Evolutionary conservation across 441 rosid genomes (phyloP), one percentile per base, ranked within the genome.

Genomic region (Eruca vesicaria): DNA sequence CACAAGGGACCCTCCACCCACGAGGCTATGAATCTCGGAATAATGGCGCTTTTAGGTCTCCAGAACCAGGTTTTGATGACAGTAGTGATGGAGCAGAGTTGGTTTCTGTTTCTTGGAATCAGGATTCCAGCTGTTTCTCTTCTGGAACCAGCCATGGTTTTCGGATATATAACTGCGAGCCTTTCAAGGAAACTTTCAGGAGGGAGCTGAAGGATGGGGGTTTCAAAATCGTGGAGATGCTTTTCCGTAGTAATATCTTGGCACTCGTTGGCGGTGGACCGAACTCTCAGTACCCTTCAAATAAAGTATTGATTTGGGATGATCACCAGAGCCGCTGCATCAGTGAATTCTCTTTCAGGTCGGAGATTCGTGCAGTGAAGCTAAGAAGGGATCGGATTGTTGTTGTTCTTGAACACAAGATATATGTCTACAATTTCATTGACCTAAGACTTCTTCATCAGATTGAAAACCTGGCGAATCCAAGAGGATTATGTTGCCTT

Each of bases 221-320:
- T 16, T 90, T 95, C 79, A 88, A 83, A 74, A 87, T 89, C 67
- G 98, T 95, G 19, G 99, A 95, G 86, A 95, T 95, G 99, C 87
- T 94, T 72, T 92, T 94, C 83, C 86, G 96, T 5, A 86, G 88
- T 86, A 94, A 92, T 82, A 86, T 95, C 75, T 66, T 95, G 73
- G 99, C 97, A 2, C 99, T 95, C 14, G 96, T 89, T 67, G 98
- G 98, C 36, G 84, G 80, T 74, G 86, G 76, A 62, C 73, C 87
- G 58, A 88, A 90, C 82, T 88, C 97, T 29, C 96, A 86, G 74
- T 90, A 92, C 66, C 90, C 99, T 68, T 86, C 97, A 4, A 89
- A 86, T 71, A 94, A 92, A 82, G 98, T 89, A 31, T 76, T 92
- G 77, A 89, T 95, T 41, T 92, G 98, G 97, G 97, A 95, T 84